A percentile compares a stretch with the other conserved stretches of the same genome.
phyloP scores from a whole-genome alignment of 768 basidiomycete genomes.

The Lactarius hengduanensis region DNA sequence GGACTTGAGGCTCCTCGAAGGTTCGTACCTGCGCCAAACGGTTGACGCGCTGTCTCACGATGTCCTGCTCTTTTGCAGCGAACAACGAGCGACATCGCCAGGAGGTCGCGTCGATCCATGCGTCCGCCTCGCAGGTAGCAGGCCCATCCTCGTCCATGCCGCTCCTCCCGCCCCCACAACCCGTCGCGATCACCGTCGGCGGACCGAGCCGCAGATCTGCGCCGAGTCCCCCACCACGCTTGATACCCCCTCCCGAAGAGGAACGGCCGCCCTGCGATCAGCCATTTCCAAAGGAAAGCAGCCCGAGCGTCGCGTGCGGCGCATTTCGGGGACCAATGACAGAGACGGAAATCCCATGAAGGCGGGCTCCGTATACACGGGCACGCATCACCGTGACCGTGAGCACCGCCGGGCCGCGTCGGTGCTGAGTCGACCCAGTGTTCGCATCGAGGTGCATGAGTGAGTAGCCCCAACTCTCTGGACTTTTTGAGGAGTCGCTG shows the following conservation, averaged over 20 bases:
- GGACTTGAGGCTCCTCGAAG: conserved; percentile 63
- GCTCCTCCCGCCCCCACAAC: conserved; percentile 14
- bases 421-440: conserved; percentile 26
- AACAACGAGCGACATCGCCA: conserved; percentile 32
- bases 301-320: conserved; percentile 21
- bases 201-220: background rate
- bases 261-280: conserved; percentile 10
- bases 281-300: conserved; percentile 23
- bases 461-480: background rate
- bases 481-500: background rate
- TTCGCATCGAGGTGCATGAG: conserved; percentile 29
- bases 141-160: conserved; percentile 17
- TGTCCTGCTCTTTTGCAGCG: conserved; percentile 25
- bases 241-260: conserved; percentile 17
- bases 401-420: conserved; percentile 17
- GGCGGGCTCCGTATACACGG: conserved; percentile 18
- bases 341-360: conserved; percentile 24
- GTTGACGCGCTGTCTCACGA: background rate
- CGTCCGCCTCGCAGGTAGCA: conserved; percentile 24
- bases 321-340: conserved; percentile 18
- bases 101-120: conserved; percentile 25
- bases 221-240: conserved; percentile 21
- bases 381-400: conserved; percentile 21
- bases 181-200: conserved; percentile 21
- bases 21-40: conserved; percentile 38